A percentile compares a stretch with the other conserved stretches of the same genome.
phyloP scores from a whole-genome alignment of 1,284 basidiomycete genomes.

The Mrakiaceae sp. region DNA sequence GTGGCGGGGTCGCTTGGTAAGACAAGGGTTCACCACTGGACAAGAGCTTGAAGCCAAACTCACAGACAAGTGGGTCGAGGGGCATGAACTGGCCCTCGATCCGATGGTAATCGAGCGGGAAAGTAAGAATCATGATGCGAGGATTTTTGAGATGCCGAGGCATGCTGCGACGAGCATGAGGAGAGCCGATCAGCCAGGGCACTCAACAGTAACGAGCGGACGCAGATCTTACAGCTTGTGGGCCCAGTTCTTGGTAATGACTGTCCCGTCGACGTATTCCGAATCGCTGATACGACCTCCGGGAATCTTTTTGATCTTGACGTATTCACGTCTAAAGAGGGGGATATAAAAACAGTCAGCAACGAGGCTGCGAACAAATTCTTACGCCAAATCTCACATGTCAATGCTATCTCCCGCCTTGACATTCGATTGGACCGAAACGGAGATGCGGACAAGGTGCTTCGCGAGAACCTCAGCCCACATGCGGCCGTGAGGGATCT shows the following conservation, averaged over 20 bases:
- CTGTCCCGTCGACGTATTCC: conserved; percentile 92
- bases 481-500: conserved; percentile 61
- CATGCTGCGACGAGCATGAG: conserved; percentile 29
- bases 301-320: conserved; percentile 98
- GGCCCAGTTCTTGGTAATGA: conserved; percentile 95
- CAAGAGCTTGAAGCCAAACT: no score
- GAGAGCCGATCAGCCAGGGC: no score
- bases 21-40: no score
- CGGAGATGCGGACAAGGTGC: conserved; percentile 39
- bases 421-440: conserved; percentile 34
- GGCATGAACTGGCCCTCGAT: conserved; percentile 90
- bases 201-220: no score
- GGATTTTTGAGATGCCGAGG: conserved; percentile 44
- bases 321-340: conserved; percentile 52
- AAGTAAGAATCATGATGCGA: conserved; percentile 89
- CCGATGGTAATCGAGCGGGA: conserved; percentile 89
- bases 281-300: conserved; percentile 85
- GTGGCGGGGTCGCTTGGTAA: no score
- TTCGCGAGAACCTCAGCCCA: conserved; percentile 77
- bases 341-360: no score
- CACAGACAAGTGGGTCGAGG: conserved; percentile 67
- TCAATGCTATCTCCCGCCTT: conserved; percentile 70
- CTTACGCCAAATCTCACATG: conserved; percentile 35
- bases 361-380: no score
- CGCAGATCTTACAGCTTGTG: conserved; percentile 50